phyloP scores from a whole-genome alignment of 2,329 filamentous ascomycete genomes.

The Colletotrichum cordylinicola region DNA sequence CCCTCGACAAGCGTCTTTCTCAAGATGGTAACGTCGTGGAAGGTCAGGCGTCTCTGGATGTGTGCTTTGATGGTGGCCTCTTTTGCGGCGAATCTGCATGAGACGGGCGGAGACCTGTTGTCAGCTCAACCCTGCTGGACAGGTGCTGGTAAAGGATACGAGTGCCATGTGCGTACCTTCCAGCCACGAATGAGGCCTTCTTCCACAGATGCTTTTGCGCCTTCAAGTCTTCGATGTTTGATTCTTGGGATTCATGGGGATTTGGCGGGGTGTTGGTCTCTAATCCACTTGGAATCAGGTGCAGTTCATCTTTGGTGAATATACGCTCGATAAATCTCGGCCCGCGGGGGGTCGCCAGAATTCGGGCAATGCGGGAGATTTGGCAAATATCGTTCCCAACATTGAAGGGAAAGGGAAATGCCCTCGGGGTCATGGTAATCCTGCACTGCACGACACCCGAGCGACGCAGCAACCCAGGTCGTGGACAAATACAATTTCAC shows the following conservation, averaged over 20 bases:
- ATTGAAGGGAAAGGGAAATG: conserved; percentile 69
- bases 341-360: conserved; percentile 54
- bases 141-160: background rate
- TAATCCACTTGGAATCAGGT: conserved; percentile 9
- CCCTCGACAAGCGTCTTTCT: conserved; percentile 24
- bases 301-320: conserved; percentile 48
- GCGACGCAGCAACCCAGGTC: background rate
- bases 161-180: conserved; percentile 36
- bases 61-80: conserved; percentile 79
- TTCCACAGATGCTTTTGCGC: conserved; percentile 35
- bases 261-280: conserved; percentile 4
- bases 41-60: conserved; percentile 60
- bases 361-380: conserved; percentile 66
- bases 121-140: background rate
- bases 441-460: background rate
- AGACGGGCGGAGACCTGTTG: background rate
- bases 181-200: conserved; percentile 47
- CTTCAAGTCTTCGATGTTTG: conserved; percentile 1
- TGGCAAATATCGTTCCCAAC: conserved; percentile 83
- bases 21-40: conserved; percentile 63
- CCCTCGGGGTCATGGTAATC: conserved; percentile 17
- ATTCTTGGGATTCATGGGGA: background rate
- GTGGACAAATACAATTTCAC: background rate
- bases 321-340: conserved; percentile 53
- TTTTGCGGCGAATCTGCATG: conserved; percentile 70